Evolutionary conservation across 2,329 filamentous ascomycete species (phyloP).

Genomic region (Penicillium olsonii): DNA sequence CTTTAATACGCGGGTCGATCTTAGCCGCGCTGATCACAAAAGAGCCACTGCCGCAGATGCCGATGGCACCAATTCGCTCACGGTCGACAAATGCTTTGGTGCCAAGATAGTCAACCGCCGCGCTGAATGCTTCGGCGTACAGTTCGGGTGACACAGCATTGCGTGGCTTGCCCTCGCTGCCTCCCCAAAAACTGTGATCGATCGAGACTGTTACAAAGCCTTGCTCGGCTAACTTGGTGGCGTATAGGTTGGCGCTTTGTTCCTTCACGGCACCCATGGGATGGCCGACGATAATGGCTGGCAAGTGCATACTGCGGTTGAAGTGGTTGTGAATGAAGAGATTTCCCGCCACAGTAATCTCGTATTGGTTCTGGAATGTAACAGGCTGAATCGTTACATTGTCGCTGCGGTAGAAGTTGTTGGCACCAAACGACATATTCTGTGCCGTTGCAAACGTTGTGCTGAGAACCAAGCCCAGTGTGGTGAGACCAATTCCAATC

Average conservation of each 20-base stretch:
- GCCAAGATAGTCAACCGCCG: conserved; percentile 30
- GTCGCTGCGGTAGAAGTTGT: conserved; percentile 28
- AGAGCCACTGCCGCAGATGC: conserved; percentile 30
- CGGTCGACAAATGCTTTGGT: conserved; percentile 20
- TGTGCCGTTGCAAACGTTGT: conserved; percentile 17
- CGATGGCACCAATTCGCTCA: conserved; percentile 29
- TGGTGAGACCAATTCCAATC: not conserved
- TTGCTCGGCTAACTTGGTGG: conserved; percentile 26
- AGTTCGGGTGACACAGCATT: conserved; percentile 25
- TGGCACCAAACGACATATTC: conserved; percentile 26
- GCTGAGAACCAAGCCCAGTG: conserved; percentile 13
- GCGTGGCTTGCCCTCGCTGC: conserved; percentile 25
- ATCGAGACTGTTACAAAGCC: conserved; percentile 26
- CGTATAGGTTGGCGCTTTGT: conserved; percentile 28
- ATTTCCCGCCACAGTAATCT: conserved; percentile 20
- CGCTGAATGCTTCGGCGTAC: conserved; percentile 27
- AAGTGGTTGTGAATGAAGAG: conserved; percentile 20
- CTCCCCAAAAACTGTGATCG: conserved; percentile 27
- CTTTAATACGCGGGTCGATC: conserved; percentile 25
- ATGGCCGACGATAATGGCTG: conserved; percentile 27
- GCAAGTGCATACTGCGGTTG: conserved; percentile 6
- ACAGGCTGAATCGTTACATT: conserved; percentile 19
- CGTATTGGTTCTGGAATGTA: conserved; percentile 20
- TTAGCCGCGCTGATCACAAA: conserved; percentile 39
- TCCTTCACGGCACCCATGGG: conserved; percentile 31